Conservation (phyloP, 1,284 basidiomycete genomes). For the Moesziomyces globuligerus region DNA sequence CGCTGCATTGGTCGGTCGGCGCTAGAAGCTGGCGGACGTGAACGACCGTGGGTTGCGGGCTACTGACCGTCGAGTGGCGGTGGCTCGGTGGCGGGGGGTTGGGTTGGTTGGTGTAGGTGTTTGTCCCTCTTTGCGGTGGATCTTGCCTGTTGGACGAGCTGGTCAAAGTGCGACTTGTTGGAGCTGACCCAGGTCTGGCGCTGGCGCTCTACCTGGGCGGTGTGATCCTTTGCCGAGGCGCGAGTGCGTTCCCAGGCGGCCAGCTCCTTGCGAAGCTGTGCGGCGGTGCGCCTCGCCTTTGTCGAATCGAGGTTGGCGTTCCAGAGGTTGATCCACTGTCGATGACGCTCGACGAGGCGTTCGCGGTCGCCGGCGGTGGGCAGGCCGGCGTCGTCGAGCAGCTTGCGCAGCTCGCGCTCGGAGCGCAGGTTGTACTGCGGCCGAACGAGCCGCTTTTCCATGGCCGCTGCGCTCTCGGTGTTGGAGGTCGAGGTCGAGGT, state of each 20-base stretch:
- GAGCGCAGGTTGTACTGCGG: constrained; percentile 57
- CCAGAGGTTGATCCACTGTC: constrained; percentile 64
- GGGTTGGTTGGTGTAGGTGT: constrained; percentile 16
- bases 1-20: too few species aligned
- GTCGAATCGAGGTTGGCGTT: constrained; percentile 65
- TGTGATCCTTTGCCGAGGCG: constrained; percentile 28
- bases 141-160: constrained; percentile 34
- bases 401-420: constrained; percentile 55
- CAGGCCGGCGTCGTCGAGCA: constrained; percentile 47
- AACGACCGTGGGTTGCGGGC: too few species aligned
- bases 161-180: constrained; percentile 45
- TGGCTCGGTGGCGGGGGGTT: too few species aligned
- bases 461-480: constrained; percentile 14
- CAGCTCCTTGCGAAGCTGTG: constrained; percentile 48
- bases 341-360: constrained; percentile 54
- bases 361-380: constrained; percentile 49
- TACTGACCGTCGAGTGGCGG: too few species aligned
- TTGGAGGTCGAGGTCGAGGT: constrained; percentile 7
- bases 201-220: constrained; percentile 27
- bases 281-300: constrained; percentile 33
- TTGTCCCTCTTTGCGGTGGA: constrained; percentile 23
- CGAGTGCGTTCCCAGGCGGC: constrained; percentile 52
- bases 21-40: too few species aligned
- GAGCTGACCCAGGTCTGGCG: constrained; percentile 32
- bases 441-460: constrained; percentile 50